Evolutionary conservation across 805 yeast species (phyloP).

Genomic region (Hanseniaspora guilliermondii): DNA sequence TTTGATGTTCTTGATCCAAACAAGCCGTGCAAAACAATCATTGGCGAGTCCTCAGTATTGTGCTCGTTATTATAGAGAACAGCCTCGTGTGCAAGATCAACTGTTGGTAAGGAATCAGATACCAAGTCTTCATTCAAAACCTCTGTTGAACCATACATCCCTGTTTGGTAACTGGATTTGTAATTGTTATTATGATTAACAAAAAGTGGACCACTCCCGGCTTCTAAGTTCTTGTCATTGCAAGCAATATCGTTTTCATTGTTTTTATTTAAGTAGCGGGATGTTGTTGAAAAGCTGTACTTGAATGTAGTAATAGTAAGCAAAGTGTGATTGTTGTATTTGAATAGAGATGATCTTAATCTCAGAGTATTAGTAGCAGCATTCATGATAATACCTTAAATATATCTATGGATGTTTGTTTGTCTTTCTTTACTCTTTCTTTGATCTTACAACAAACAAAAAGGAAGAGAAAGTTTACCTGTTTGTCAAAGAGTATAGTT

Average conservation of each 20-base stretch:
- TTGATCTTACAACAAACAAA: too few relatives aligned
- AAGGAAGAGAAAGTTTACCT: too few relatives aligned
- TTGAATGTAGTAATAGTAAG: neutral
- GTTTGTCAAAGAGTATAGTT: too few relatives aligned
- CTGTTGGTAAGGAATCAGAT: slow-evolving; percentile 36
- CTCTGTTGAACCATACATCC: slow-evolving; percentile 22
- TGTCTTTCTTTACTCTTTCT: too few relatives aligned
- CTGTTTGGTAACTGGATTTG: slow-evolving; percentile 20
- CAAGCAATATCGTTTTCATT: neutral
- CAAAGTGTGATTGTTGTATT: neutral
- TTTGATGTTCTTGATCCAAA: slow-evolving; percentile 79
- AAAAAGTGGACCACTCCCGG: slow-evolving; percentile 18
- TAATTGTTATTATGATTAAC: slow-evolving; percentile 23
- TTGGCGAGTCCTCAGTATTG: slow-evolving; percentile 37
- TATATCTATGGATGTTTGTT: neutral
- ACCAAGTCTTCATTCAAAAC: slow-evolving; percentile 22
- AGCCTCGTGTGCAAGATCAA: slow-evolving; percentile 41
- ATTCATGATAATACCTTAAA: neutral
- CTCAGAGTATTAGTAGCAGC: neutral
- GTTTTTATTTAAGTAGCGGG: neutral
- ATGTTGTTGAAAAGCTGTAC: neutral
- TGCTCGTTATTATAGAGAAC: slow-evolving; percentile 17
- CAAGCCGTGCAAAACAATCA: slow-evolving; percentile 74
- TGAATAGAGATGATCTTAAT: neutral
- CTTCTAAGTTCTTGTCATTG: neutral